Conservation (phyloP, 2,329 filamentous ascomycete genomes). For the Periconia macrospinosa region DNA sequence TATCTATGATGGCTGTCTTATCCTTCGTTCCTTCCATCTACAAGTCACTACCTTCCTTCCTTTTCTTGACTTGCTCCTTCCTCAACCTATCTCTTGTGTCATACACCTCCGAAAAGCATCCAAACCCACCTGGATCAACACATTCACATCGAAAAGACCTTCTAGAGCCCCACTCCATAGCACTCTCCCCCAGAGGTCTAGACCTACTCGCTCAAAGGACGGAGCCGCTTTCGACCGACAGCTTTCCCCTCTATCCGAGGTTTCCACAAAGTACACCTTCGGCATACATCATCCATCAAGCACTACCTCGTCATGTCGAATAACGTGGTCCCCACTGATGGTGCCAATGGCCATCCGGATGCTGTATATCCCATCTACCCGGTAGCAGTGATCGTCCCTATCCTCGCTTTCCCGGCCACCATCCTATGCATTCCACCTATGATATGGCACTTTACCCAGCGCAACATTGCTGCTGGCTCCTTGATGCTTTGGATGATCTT, state of each 20-base stretch:
- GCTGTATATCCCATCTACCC: conserved; percentile 27
- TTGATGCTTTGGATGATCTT: conserved; percentile 60
- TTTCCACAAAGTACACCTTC: background rate
- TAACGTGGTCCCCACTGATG: background rate
- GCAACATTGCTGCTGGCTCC: conserved; percentile 61
- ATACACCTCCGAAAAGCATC: background rate
- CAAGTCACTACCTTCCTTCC: background rate
- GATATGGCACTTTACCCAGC: conserved; percentile 61
- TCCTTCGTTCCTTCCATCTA: background rate
- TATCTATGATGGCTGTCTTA: background rate
- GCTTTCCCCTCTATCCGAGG: background rate
- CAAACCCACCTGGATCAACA: background rate
- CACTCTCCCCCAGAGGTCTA: background rate
- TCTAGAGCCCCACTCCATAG: background rate
- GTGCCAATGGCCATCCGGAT: background rate
- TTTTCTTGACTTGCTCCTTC: background rate
- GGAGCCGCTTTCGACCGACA: background rate
- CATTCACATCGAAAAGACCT: background rate
- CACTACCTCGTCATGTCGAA: background rate
- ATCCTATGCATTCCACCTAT: conserved; percentile 60
- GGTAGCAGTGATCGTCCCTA: conserved; percentile 48
- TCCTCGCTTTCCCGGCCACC: conserved; percentile 54
- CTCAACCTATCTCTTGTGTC: background rate
- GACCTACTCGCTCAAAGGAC: background rate
- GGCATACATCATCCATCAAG: background rate